Conservation (phyloP, 495 filamentous ascomycete genomes). For the Physcia stellaris region DNA sequence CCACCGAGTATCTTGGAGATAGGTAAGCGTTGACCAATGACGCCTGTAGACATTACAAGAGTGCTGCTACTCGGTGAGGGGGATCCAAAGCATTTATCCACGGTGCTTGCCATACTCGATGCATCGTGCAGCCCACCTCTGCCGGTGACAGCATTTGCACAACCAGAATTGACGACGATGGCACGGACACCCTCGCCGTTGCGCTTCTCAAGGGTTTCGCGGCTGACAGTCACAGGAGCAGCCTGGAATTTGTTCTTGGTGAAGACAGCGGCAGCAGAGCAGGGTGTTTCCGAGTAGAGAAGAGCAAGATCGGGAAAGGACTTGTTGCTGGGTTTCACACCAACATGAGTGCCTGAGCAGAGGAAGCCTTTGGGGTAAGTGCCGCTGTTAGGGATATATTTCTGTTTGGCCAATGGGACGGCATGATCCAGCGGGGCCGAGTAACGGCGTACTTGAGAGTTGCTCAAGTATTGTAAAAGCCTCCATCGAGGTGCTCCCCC, state of each 20-base stretch:
- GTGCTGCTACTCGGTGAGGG: constrained; percentile 34
- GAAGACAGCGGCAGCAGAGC: constrained; percentile 87
- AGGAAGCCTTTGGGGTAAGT: constrained; percentile 84
- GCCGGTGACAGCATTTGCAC: constrained; percentile 95
- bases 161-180: constrained; percentile 89
- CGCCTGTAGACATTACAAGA: constrained; percentile 94
- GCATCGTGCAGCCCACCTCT: constrained; percentile 87
- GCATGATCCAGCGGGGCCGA: constrained; percentile 46
- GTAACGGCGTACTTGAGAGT: constrained; percentile 26
- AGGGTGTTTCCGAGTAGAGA: constrained; percentile 74
- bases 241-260: constrained; percentile 98
- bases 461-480: constrained; percentile 69
- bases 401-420: constrained; percentile 62
- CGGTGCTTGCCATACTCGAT: constrained; percentile 59
- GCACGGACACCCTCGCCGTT: constrained; percentile 59
- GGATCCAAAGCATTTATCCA: constrained; percentile 48
- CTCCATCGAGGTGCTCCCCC: too few species aligned
- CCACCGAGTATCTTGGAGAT: constrained; percentile 78
- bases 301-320: constrained; percentile 81
- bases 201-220: constrained; percentile 49
- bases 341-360: constrained; percentile 77
- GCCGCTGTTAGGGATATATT: constrained; percentile 75
- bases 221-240: constrained; percentile 77
- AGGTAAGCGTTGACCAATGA: constrained; percentile 89
- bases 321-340: constrained; percentile 85